These are phyloP conservation scores for Fraxinus ornus DNA, from an alignment of 305 asterid species.

Conservation along the genomic window DNA sequence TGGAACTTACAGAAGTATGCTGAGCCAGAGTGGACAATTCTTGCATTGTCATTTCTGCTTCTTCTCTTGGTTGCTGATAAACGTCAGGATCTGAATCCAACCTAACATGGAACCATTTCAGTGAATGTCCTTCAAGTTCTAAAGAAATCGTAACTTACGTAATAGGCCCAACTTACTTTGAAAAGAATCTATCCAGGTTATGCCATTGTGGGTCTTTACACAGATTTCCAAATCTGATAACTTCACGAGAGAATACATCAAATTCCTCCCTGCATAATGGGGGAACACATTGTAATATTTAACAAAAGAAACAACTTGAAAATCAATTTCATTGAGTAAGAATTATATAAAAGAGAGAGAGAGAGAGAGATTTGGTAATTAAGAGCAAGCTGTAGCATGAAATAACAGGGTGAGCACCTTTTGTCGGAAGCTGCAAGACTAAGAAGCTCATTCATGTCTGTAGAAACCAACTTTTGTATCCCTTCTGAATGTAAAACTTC, in stretches of 20 bases:
- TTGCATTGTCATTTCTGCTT: conserved; percentile 84
- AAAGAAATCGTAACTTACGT: conserved; percentile 14
- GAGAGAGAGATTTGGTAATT: neutral
- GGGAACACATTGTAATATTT: conserved; percentile 5
- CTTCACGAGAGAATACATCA: conserved; percentile 86
- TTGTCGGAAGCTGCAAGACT: conserved; percentile 92
- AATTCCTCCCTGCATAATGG: conserved; percentile 77
- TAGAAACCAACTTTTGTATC: conserved; percentile 73
- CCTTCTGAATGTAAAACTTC: conserved; percentile 82
- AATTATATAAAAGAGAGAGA: neutral
- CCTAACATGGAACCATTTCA: conserved; percentile 39
- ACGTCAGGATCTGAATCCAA: conserved; percentile 76
- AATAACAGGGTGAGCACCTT: conserved; percentile 45
- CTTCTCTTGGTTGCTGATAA: conserved; percentile 64
- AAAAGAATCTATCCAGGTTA: conserved; percentile 75
- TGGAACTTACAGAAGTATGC: conserved; percentile 81
- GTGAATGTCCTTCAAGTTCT: conserved; percentile 19
- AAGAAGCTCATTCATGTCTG: conserved; percentile 81
- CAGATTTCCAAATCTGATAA: conserved; percentile 85
- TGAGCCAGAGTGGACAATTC: conserved; percentile 84
- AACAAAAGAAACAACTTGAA: conserved; percentile 7
- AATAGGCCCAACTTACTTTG: conserved; percentile 48
- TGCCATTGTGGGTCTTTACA: conserved; percentile 99
- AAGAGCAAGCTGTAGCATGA: conserved; percentile 7
- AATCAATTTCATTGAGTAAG: neutral